These are phyloP conservation scores for Serendipita sp. DNA, from an alignment of 768 basidiomycete species.

Conservation along the genomic window DNA sequence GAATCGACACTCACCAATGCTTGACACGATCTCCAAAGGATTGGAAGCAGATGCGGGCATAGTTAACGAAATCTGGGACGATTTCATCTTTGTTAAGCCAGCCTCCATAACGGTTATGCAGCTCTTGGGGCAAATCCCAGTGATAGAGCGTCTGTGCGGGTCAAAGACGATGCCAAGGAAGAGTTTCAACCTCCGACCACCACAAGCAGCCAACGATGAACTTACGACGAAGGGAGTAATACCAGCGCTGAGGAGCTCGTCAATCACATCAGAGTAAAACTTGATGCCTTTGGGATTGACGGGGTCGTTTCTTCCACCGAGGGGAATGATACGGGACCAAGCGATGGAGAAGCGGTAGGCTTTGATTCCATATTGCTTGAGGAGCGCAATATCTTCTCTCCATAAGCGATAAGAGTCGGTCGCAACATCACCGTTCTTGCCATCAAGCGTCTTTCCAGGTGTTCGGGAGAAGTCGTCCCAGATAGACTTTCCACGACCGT, in stretches of 20 bases:
- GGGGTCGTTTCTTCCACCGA: constrained; percentile 56
- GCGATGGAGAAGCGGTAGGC: constrained; percentile 62
- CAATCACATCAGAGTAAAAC: constrained; percentile 54
- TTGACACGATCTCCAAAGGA: constrained; percentile 62
- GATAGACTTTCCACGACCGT: constrained; percentile 49
- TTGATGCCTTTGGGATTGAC: constrained; percentile 52
- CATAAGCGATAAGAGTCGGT: constrained; percentile 55
- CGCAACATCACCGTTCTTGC: constrained; percentile 48
- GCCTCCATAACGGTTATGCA: constrained; percentile 58
- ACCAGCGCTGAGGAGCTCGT: constrained; percentile 42
- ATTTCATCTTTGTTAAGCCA: constrained; percentile 62
- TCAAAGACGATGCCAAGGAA: not conserved
- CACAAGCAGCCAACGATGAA: constrained; percentile 9
- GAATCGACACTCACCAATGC: constrained; percentile 36
- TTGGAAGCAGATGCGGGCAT: constrained; percentile 52
- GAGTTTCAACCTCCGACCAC: constrained; percentile 8
- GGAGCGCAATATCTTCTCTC: constrained; percentile 47
- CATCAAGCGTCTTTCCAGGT: constrained; percentile 55
- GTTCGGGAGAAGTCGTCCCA: constrained; percentile 57
- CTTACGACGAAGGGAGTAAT: constrained; percentile 53
- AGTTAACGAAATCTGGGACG: constrained; percentile 44
- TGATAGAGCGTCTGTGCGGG: constrained; percentile 46
- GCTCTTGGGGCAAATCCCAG: constrained; percentile 63
- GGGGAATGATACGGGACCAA: constrained; percentile 61
- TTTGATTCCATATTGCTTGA: constrained; percentile 48